Evolutionary conservation across 305 asterid genomes (phyloP).

Genomic region (Fraxinus baroniana): DNA sequence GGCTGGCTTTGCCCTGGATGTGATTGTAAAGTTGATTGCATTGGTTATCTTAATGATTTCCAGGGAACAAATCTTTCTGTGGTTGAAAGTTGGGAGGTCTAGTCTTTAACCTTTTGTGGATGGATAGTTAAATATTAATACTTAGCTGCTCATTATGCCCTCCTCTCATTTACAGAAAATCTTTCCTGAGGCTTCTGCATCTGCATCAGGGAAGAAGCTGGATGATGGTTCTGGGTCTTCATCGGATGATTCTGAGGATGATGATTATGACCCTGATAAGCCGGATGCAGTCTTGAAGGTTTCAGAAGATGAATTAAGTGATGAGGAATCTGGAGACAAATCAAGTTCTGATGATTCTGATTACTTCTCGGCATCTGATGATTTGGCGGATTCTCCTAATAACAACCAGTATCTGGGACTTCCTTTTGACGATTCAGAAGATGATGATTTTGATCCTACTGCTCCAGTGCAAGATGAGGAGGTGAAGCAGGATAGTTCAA

Average conservation of each 20-base stretch:
- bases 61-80: constrained; percentile 58
- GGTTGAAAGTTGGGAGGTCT: constrained; percentile 90
- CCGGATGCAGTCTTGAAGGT: constrained; percentile 41
- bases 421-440: constrained; percentile 97
- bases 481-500: constrained; percentile 55
- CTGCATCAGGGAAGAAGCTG: constrained; percentile 64
- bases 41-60: constrained; percentile 72
- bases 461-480: constrained; percentile 45
- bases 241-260: constrained; percentile 87
- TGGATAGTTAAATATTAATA: neutral
- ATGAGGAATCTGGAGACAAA: constrained; percentile 37
- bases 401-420: constrained; percentile 42
- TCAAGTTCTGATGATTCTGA: constrained; percentile 64
- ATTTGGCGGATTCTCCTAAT: constrained; percentile 31
- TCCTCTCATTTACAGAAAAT: constrained; percentile 60
- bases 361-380: constrained; percentile 61
- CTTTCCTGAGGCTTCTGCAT: constrained; percentile 84
- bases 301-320: constrained; percentile 42
- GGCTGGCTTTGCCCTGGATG: constrained; percentile 99
- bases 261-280: constrained; percentile 79
- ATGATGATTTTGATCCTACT: constrained; percentile 81
- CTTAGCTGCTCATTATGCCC: constrained; percentile 35
- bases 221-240: constrained; percentile 56
- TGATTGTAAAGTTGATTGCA: constrained; percentile 89
- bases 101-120: constrained; percentile 22